Conservation (phyloP, 2,329 filamentous ascomycete genomes). For the Colletotrichum filicis region DNA sequence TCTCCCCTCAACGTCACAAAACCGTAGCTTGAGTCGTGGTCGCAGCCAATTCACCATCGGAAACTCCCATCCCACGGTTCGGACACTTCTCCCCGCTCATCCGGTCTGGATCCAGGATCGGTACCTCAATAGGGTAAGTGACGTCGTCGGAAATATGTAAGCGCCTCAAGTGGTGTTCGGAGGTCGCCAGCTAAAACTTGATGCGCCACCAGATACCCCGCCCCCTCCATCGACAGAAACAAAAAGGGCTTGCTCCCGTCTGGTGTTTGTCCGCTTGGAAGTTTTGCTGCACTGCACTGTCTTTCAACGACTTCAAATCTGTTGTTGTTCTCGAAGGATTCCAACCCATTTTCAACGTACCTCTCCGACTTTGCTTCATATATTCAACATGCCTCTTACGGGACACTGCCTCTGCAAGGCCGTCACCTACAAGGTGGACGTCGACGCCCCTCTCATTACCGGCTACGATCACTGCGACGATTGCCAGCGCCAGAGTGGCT, state of each 20-base stretch:
- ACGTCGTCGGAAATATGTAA: slow-evolving; percentile 32
- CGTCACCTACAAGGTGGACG: slow-evolving; percentile 73
- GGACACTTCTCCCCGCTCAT: slow-evolving; percentile 22
- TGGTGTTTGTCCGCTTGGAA: neutral
- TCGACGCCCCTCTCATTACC: slow-evolving; percentile 62
- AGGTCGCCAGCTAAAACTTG: slow-evolving; percentile 31
- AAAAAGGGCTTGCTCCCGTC: slow-evolving; percentile 26
- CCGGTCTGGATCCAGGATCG: slow-evolving; percentile 2
- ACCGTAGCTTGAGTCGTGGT: slow-evolving; percentile 7
- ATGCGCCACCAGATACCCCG: slow-evolving; percentile 26
- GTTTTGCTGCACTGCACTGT: slow-evolving; percentile 20
- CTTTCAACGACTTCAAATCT: neutral
- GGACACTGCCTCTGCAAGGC: slow-evolving; percentile 79
- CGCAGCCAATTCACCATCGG: slow-evolving; percentile 14
- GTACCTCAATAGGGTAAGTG: slow-evolving; percentile 29
- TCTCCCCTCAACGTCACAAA: neutral
- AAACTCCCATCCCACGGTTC: slow-evolving; percentile 23
- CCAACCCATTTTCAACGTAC: neutral
- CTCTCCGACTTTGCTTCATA: neutral
- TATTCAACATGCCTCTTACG: slow-evolving; percentile 69
- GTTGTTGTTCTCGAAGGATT: slow-evolving; percentile 6
- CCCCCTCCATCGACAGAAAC: slow-evolving; percentile 19
- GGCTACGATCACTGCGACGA: slow-evolving; percentile 80
- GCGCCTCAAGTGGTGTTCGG: slow-evolving; percentile 13
- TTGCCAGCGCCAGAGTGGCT: slow-evolving; percentile 77